These are phyloP conservation scores for Yamadazyma sp. DNA, from an alignment of 1,139 yeast genomes.

Conservation along the genomic window DNA sequence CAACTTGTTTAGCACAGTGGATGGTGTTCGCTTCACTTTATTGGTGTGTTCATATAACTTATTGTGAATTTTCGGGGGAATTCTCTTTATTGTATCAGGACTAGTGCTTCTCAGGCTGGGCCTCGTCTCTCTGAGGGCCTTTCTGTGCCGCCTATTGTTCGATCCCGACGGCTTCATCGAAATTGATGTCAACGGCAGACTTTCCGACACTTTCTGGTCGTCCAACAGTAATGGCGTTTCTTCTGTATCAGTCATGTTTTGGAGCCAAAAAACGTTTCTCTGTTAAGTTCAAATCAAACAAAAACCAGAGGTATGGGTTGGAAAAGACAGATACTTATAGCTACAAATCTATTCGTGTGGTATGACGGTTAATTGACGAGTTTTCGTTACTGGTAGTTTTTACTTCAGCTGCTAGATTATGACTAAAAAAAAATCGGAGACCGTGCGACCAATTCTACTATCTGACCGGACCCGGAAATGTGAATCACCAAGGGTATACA, in stretches of 20 bases:
- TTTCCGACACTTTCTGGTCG: background rate
- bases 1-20: conserved; percentile 33
- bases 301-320: too few species aligned
- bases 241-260: background rate
- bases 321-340: background rate
- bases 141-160: conserved; percentile 14
- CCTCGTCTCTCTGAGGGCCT: conserved; percentile 13
- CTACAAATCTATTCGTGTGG: too few species aligned
- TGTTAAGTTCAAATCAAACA: too few species aligned
- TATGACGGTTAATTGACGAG: too few species aligned
- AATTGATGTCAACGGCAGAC: background rate
- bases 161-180: conserved; percentile 1
- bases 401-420: too few species aligned
- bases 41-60: conserved; percentile 30
- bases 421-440: background rate
- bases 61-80: conserved; percentile 34
- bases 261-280: too few species aligned
- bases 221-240: background rate
- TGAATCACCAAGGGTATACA: too few species aligned
- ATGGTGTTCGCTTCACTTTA: conserved; percentile 19
- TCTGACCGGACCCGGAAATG: too few species aligned
- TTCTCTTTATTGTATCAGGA: conserved; percentile 16
- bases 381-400: too few species aligned
- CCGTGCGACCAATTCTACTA: background rate
- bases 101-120: conserved; percentile 12